Base-by-base conservation (phyloP, 768 basidiomycete genomes). In the Porpolomopsis calyptriformis region DNA sequence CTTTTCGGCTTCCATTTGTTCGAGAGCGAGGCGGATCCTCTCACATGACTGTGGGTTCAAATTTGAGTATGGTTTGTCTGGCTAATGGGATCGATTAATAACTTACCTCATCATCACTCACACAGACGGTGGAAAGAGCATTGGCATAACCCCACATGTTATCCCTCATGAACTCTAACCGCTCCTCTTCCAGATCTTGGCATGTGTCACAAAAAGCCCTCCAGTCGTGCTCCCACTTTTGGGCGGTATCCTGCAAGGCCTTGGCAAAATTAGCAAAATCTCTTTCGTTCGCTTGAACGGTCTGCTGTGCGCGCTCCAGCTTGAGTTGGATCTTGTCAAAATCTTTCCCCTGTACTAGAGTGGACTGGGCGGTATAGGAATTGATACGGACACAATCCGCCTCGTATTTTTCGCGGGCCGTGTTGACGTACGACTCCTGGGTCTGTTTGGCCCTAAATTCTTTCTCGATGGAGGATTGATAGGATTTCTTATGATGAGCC, bases 61-160 rank as follows among this genome's bases (percentile, higher is more conserved):
- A 24, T 18, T 51, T 8, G 3, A 37, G 39, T 18, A 43, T 16
- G 38, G 49, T 29, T 50, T 34, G 44, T 24, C 8, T 19, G 49
- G 25, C 26, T 2, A 25, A 3, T 39, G 38, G 46, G 27, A 16
- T 24, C 36, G 16, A 23, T 36, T 18, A 27, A 53, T 43, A 6
- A 67, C 74, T 49, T 56, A 91, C 89, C 78, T 94, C 90, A 55
- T 99, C 96, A 58, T 98, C 96, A 9, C 81, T 69, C 14, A 99
- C 93, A 55, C 96, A 97, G 11, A 93, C 86, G 9, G 85, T 88
- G 11, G 93, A 96, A n/a, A 96, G 82, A 0, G 85, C 83, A 61
- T 99, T 99, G 0, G 96, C 92, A 60, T 89, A 97, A 5, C 80
- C 77, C 94, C 96, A 99, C 64, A 96, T 73, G 53, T 87, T 88